Base-by-base conservation (phyloP, 2,329 filamentous ascomycete genomes). In the Rhynchosporium graminicola region DNA sequence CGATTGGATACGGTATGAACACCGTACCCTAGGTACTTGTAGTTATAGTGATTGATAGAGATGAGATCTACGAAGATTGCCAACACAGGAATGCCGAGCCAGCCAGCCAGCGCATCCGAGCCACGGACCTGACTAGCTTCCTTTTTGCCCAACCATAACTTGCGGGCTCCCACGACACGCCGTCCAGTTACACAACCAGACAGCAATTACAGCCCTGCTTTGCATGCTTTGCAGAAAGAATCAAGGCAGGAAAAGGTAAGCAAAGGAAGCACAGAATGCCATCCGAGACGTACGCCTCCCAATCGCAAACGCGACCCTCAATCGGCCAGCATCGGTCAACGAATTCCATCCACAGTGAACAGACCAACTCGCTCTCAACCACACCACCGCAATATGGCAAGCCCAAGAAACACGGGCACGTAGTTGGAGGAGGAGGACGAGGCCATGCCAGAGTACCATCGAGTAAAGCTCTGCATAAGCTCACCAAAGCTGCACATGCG, bases 401-500 rank as follows among this genome's bases (percentile, higher is more conserved):
- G 58, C 57, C 60, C 8, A 73, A 74, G 59, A 54, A 55, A 15
- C 66, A 70, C 38, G 72, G 73, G 60, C 70, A 73, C 60, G 69
- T 74, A 56, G 70, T 70, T n/a, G 69, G 69, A 54, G 64, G 61
- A 60, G 64, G 63, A 54, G 68, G 70, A 47, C 46, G 57, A 56
- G 68, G 70, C 50, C 57, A 73, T 59, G 63, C 69, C 45, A 64
- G 73, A 50, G 69, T 71, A 10, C 68, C 70, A 15, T 74, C 72
- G 15, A 69, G 60, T 46, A 73, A 73, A 65, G 67, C 63, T 40
- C 60, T 74, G 52, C 68, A 70, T 45, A 74, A 73, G 65, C 66
- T 68, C 36, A 65, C 61, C 6, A 71, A 70, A 60, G 65, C 63
- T 42, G 69, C 36, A 9, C 45, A 72, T 54, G 65, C 56, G 40